These are phyloP conservation scores for Aureobasidium sp. DNA, from an alignment of 2,329 filamentous ascomycete species.

Conservation along the genomic window DNA sequence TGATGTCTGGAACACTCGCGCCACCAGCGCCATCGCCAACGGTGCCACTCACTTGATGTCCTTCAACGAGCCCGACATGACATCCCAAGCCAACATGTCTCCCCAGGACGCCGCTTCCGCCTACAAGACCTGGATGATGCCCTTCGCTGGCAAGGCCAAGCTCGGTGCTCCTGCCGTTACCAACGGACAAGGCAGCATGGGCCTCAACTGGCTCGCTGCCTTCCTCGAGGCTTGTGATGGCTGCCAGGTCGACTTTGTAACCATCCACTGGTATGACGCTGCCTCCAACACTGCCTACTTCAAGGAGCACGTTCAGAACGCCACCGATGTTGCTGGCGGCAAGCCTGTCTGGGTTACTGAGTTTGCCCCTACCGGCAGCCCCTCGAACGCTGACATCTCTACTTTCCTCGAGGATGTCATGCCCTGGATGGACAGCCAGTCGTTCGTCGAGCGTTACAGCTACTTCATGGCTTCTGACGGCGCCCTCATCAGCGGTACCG, in stretches of 20 bases:
- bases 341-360: slow-evolving; percentile 55
- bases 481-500: slow-evolving; percentile 24
- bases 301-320: slow-evolving; percentile 44
- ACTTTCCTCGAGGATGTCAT: slow-evolving; percentile 44
- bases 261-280: slow-evolving; percentile 56
- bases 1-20: slow-evolving; percentile 43
- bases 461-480: slow-evolving; percentile 31
- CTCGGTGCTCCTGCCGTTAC: slow-evolving; percentile 55
- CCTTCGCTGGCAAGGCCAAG: slow-evolving; percentile 43
- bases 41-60: slow-evolving; percentile 52
- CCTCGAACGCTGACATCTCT: slow-evolving; percentile 31
- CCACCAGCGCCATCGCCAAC: slow-evolving; percentile 41
- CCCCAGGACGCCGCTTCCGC: slow-evolving; percentile 42
- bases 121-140: slow-evolving; percentile 49
- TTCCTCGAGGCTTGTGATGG: slow-evolving; percentile 46
- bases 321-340: slow-evolving; percentile 28
- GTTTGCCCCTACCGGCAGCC: slow-evolving; percentile 46
- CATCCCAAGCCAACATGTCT: slow-evolving; percentile 50
- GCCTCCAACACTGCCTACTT: slow-evolving; percentile 40
- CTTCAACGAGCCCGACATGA: slow-evolving; percentile 66
- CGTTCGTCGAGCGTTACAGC: slow-evolving; percentile 32
- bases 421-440: slow-evolving; percentile 35
- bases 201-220: slow-evolving; percentile 47
- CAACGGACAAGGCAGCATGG: slow-evolving; percentile 48
- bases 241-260: slow-evolving; percentile 53